Conservation (phyloP, 352 stramenopile species). For the Pythium dissotocum region DNA sequence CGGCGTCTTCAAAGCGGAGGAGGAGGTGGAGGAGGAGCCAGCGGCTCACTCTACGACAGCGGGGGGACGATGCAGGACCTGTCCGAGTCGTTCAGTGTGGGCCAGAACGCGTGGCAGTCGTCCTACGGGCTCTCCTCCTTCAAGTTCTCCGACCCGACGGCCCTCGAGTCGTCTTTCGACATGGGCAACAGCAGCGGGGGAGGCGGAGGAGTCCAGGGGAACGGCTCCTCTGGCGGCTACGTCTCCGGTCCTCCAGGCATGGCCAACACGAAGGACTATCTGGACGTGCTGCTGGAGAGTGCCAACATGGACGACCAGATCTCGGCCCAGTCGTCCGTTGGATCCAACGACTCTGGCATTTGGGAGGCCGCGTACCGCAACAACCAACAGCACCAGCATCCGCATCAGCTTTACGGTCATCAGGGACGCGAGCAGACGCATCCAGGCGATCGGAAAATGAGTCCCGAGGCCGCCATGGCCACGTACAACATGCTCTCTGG, state of each 20-base stretch:
- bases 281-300: conserved; percentile 63
- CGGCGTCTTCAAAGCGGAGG: background rate
- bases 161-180: background rate
- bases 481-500: conserved; percentile 3
- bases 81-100: background rate
- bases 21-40: too few relatives aligned
- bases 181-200: background rate
- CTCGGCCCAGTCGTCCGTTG: conserved; percentile 31
- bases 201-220: background rate
- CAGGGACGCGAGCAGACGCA: background rate
- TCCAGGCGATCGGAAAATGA: background rate
- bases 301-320: conserved; percentile 53
- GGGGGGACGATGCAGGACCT: background rate
- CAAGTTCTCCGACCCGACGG: conserved; percentile 6
- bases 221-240: background rate
- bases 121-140: conserved; percentile 6
- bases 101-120: background rate
- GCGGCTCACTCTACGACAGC: background rate
- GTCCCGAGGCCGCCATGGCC: background rate
- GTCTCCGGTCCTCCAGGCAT: background rate
- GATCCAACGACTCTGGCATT: conserved; percentile 12
- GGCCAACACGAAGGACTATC: conserved; percentile 42
- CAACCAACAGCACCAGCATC: conserved; percentile 32
- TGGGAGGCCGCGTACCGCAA: conserved; percentile 15
- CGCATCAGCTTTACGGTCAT: conserved; percentile 23